phyloP scores from a whole-genome alignment of 495 filamentous ascomycete species.

The Penicillium riverlandense region DNA sequence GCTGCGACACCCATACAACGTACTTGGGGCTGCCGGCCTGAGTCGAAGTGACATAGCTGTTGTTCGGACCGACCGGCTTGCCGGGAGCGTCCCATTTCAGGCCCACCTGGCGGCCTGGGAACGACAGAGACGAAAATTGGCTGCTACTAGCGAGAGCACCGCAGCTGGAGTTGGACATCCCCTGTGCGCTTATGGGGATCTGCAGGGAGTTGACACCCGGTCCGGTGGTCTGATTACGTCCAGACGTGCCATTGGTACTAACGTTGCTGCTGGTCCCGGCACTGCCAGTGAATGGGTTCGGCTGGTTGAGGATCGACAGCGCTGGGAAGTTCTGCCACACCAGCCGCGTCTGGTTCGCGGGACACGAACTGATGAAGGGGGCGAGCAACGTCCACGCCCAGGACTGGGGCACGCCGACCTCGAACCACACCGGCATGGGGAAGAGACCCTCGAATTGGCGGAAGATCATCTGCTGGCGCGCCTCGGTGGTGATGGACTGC shows the following conservation, averaged over 20 bases:
- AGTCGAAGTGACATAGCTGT: conserved; percentile 64
- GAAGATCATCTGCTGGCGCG: conserved; percentile 84
- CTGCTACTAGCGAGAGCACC: conserved; percentile 55
- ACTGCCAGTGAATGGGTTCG: conserved; percentile 53
- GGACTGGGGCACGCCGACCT: conserved; percentile 72
- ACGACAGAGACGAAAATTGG: conserved; percentile 60
- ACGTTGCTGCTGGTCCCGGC: background rate
- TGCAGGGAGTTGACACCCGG: conserved; percentile 13
- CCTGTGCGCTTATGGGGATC: conserved; percentile 24
- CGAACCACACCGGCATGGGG: conserved; percentile 83
- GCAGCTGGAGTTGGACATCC: conserved; percentile 44
- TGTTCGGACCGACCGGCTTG: conserved; percentile 67
- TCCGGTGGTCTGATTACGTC: background rate
- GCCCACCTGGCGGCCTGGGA: conserved; percentile 64
- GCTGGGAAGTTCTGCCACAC: conserved; percentile 87
- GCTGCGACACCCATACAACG: conserved; percentile 74
- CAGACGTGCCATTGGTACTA: background rate
- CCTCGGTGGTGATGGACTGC: conserved; percentile 76
- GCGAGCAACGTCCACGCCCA: conserved; percentile 86
- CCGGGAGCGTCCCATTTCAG: conserved; percentile 71
- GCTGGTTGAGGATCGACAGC: conserved; percentile 67
- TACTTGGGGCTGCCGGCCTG: conserved; percentile 52
- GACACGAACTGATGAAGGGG: conserved; percentile 77
- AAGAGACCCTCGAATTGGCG: conserved; percentile 79
- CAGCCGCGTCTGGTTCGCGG: conserved; percentile 63